Evolutionary conservation across 352 stramenopile genomes (phyloP).

Genomic region (Globisporangium cederbergense): DNA sequence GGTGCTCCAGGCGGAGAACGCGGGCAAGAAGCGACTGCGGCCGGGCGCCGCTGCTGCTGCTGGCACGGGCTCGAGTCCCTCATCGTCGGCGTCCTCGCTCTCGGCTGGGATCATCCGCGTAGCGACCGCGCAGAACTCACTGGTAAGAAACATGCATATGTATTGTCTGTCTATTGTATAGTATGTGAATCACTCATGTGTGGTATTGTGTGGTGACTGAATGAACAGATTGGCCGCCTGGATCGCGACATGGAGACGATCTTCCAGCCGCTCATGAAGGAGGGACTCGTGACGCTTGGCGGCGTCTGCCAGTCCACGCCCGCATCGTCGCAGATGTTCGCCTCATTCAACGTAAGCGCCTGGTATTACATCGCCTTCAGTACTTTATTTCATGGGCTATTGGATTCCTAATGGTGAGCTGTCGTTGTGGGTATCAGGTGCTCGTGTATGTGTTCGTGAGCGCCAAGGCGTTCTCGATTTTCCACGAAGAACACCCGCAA

Average conservation of each 20-base stretch:
- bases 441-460: constrained; percentile 60
- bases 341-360: constrained; percentile 46
- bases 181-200: neutral
- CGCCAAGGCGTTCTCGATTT: constrained; percentile 56
- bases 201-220: neutral
- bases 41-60: constrained; percentile 17
- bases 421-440: constrained; percentile 18
- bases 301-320: constrained; percentile 48
- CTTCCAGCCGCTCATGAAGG: constrained; percentile 64
- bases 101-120: constrained; percentile 52
- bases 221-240: constrained; percentile 47
- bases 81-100: constrained; percentile 15
- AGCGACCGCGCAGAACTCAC: constrained; percentile 34
- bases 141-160: constrained; percentile 12
- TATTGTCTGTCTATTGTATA: neutral
- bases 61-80: neutral
- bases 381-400: neutral
- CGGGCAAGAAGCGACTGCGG: constrained; percentile 59
- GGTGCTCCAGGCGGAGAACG: constrained; percentile 64
- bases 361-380: neutral
- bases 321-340: constrained; percentile 53
- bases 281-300: constrained; percentile 39
- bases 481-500: constrained; percentile 49
- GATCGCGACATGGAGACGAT: constrained; percentile 57
- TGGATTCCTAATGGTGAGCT: neutral